phyloP scores from a whole-genome alignment of 2,329 filamentous ascomycete genomes.

The Aureobasidium sp. region DNA sequence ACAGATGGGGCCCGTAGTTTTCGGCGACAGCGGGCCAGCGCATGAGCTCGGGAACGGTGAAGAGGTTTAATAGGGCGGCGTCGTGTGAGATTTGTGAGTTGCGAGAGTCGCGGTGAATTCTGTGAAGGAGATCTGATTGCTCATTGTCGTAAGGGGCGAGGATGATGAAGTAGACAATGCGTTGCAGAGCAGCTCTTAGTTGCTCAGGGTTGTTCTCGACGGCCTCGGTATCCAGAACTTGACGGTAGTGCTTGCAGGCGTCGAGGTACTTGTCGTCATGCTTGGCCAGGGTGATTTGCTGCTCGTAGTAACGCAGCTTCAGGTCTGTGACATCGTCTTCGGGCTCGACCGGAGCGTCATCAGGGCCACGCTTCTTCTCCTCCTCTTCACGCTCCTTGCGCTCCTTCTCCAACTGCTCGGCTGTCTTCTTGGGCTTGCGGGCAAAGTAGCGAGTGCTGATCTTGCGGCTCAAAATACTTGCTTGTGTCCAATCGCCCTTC shows the following conservation, averaged over 20 bases:
- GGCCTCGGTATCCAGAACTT: slow-evolving; percentile 91
- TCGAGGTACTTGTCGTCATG: slow-evolving; percentile 97
- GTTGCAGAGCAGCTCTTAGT: slow-evolving; percentile 78
- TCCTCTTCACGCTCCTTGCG: slow-evolving; percentile 78
- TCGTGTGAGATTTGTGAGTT: slow-evolving; percentile 67
- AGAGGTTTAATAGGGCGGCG: slow-evolving; percentile 80
- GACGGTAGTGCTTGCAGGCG: slow-evolving; percentile 95
- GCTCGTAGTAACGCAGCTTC: slow-evolving; percentile 93
- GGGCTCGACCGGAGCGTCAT: slow-evolving; percentile 65
- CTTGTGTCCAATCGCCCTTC: slow-evolving; percentile 92
- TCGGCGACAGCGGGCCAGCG: slow-evolving; percentile 91
- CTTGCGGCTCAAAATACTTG: slow-evolving; percentile 87
- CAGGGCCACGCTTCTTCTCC: slow-evolving; percentile 69
- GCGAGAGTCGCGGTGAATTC: slow-evolving; percentile 77
- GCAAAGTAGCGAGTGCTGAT: slow-evolving; percentile 91
- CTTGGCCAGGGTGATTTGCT: slow-evolving; percentile 91
- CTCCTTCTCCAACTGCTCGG: slow-evolving; percentile 85
- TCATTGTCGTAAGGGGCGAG: slow-evolving; percentile 97
- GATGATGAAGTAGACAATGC: slow-evolving; percentile 96
- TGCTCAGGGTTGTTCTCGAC: slow-evolving; percentile 84
- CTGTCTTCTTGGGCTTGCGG: slow-evolving; percentile 81
- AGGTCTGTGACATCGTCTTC: slow-evolving; percentile 91
- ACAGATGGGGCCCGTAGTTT: slow-evolving; percentile 81
- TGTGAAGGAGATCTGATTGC: slow-evolving; percentile 92
- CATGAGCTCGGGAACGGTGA: slow-evolving; percentile 95